phyloP scores from a whole-genome alignment of 1,284 basidiomycete species.

The Garcileccinum viscosum region DNA sequence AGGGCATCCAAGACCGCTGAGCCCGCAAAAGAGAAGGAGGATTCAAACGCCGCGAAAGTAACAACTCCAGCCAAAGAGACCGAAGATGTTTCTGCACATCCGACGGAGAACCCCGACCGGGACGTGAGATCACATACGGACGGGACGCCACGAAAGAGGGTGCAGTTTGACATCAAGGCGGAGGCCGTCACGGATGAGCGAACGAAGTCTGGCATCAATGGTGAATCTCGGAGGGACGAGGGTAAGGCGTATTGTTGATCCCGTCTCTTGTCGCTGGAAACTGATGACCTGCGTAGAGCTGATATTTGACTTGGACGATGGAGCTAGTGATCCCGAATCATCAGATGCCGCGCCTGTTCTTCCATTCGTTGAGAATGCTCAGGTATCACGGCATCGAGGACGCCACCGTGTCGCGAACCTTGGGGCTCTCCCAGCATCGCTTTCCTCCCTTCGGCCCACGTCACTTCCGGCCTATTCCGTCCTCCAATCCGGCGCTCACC shows the following conservation, averaged over 20 bases:
- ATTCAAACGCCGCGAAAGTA: slow-evolving; percentile 21
- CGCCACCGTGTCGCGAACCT: slow-evolving; percentile 38
- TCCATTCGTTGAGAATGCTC: slow-evolving; percentile 53
- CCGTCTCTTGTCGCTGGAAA: slow-evolving; percentile 7
- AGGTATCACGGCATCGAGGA: slow-evolving; percentile 38
- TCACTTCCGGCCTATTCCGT: slow-evolving; percentile 70
- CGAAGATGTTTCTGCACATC: slow-evolving; percentile 15
- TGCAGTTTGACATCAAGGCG: slow-evolving; percentile 74
- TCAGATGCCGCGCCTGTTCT: slow-evolving; percentile 41
- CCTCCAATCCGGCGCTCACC: slow-evolving; percentile 43
- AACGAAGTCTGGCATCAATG: slow-evolving; percentile 39
- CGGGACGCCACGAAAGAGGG: slow-evolving; percentile 57
- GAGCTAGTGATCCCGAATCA: slow-evolving; percentile 42
- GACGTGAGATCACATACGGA: slow-evolving; percentile 25
- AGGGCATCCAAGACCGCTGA: slow-evolving; percentile 23
- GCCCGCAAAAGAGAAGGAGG: slow-evolving; percentile 11
- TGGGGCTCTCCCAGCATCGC: slow-evolving; percentile 57
- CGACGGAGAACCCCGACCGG: slow-evolving; percentile 20
- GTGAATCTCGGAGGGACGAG: slow-evolving; percentile 40
- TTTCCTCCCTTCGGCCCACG: slow-evolving; percentile 66
- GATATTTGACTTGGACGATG: slow-evolving; percentile 72
- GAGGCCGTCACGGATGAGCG: slow-evolving; percentile 55
- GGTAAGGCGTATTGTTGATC: slow-evolving; percentile 38
- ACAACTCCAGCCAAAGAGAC: slow-evolving; percentile 14
- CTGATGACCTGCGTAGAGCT: slow-evolving; percentile 50